Conservation (phyloP, 352 stramenopile genomes). For the Pythium myriotylum region DNA sequence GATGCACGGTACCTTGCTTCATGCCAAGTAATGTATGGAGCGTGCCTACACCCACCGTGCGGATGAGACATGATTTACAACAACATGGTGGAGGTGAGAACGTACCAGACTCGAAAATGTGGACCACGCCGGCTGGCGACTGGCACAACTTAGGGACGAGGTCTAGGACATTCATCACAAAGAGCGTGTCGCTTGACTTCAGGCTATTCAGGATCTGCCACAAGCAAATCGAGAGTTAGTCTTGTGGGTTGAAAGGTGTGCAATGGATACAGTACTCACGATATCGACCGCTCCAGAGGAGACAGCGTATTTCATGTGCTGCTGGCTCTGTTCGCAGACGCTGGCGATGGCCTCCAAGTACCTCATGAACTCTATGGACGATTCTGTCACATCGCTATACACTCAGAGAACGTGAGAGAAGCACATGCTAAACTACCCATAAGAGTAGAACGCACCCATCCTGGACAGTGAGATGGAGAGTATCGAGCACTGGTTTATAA, state of each 20-base stretch:
- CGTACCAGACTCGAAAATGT: slow-evolving; percentile 83
- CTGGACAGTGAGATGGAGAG: slow-evolving; percentile 38
- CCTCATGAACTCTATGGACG: slow-evolving; percentile 76
- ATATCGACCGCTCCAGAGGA: slow-evolving; percentile 39
- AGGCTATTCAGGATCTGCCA: slow-evolving; percentile 70
- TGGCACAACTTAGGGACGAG: slow-evolving; percentile 72
- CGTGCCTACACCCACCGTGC: slow-evolving; percentile 37
- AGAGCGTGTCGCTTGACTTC: slow-evolving; percentile 75
- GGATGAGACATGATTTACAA: background rate
- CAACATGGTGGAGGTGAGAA: background rate
- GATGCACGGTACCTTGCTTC: slow-evolving; percentile 48
- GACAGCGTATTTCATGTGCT: slow-evolving; percentile 67
- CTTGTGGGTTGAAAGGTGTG: background rate
- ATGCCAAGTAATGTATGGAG: slow-evolving; percentile 65
- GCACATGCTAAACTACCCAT: background rate
- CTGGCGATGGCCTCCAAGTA: slow-evolving; percentile 75
- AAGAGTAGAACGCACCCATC: slow-evolving; percentile 4
- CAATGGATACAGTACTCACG: slow-evolving; percentile 8
- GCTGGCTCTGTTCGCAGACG: slow-evolving; percentile 57
- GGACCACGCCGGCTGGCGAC: slow-evolving; percentile 60
- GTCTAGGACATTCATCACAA: slow-evolving; percentile 86
- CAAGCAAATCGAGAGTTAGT: background rate
- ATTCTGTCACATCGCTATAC: slow-evolving; percentile 36
- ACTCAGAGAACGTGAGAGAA: background rate
- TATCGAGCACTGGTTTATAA: slow-evolving; percentile 56